Evolutionary conservation across 495 filamentous ascomycete species (phyloP).

Genomic region (Recurvomyces mirabilis): DNA sequence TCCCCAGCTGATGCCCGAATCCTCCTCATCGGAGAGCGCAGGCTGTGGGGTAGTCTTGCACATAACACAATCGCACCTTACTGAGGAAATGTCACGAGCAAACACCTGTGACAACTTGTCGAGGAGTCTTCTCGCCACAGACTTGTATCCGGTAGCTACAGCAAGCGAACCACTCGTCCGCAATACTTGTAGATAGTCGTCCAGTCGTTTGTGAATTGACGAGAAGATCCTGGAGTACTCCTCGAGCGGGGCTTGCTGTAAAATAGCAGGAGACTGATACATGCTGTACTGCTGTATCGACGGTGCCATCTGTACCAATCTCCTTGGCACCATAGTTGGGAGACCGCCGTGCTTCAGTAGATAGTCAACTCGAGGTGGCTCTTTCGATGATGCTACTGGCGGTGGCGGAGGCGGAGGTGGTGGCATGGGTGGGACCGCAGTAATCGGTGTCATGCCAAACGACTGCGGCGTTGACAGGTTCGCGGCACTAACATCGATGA

Average conservation of each 20-base stretch:
- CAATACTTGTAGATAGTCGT: constrained; percentile 76
- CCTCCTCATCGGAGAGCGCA: constrained; percentile 34
- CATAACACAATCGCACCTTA: constrained; percentile 69
- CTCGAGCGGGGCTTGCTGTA: constrained; percentile 16
- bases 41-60: constrained; percentile 40
- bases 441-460: constrained; percentile 14
- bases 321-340: constrained; percentile 49
- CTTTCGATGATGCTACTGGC: constrained; percentile 53
- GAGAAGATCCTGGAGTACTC: constrained; percentile 61
- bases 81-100: constrained; percentile 73
- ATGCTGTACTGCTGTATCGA: constrained; percentile 30
- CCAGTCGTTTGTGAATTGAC: constrained; percentile 66
- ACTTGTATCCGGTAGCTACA: constrained; percentile 90
- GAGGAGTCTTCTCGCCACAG: constrained; percentile 82
- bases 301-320: constrained; percentile 42
- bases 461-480: constrained; percentile 2
- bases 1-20: constrained; percentile 80
- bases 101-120: constrained; percentile 91
- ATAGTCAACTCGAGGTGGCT: constrained; percentile 76
- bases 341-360: constrained; percentile 78
- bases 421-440: constrained; percentile 23
- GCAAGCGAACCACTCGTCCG: constrained; percentile 76
- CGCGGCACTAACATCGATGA: constrained; percentile 8
- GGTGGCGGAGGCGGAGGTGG: constrained; percentile 73
- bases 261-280: constrained; percentile 34